phyloP scores from a whole-genome alignment of 2,329 filamentous ascomycete species.

The Stenocarpella maydis region DNA sequence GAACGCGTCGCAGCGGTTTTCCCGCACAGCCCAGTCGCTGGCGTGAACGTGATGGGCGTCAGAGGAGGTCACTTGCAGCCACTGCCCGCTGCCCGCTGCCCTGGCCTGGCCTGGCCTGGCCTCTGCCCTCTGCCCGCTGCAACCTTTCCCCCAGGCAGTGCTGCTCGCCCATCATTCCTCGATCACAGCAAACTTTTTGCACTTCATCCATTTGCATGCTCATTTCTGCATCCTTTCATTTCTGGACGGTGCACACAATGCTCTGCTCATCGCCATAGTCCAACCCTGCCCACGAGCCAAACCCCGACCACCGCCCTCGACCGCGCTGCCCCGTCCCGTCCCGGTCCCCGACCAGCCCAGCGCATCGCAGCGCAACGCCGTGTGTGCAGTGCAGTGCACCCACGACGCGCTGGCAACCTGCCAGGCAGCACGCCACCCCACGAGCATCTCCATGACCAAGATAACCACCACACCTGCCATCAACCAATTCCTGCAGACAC shows the following conservation, averaged over 20 bases:
- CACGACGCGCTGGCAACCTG: slow-evolving; percentile 18
- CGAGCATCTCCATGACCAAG: slow-evolving; percentile 23
- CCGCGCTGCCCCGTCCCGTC: slow-evolving; percentile 16
- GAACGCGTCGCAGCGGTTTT: slow-evolving; percentile 28
- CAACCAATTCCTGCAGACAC: neutral
- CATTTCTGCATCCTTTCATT: slow-evolving; percentile 23
- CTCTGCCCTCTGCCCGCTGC: slow-evolving; percentile 27
- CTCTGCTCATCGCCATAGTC: neutral
- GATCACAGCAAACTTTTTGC: slow-evolving; percentile 25
- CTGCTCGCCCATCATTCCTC: slow-evolving; percentile 26
- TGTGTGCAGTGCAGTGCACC: slow-evolving; percentile 20
- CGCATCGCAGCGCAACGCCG: slow-evolving; percentile 9
- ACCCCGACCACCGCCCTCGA: neutral
- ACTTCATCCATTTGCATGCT: slow-evolving; percentile 25
- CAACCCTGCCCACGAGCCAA: neutral
- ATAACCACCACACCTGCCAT: neutral
- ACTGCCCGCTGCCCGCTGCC: slow-evolving; percentile 13
- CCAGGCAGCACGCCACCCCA: slow-evolving; percentile 38
- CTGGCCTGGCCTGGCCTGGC: too few relatives aligned
- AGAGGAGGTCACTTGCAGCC: too few relatives aligned
- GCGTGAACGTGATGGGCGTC: slow-evolving; percentile 11
- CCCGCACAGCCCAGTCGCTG: slow-evolving; percentile 25
- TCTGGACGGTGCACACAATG: slow-evolving; percentile 15
- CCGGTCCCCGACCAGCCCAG: neutral
- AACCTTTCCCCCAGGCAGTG: slow-evolving; percentile 10